Conservation (phyloP, 768 basidiomycete genomes). For the Lentinula detonsa region DNA sequence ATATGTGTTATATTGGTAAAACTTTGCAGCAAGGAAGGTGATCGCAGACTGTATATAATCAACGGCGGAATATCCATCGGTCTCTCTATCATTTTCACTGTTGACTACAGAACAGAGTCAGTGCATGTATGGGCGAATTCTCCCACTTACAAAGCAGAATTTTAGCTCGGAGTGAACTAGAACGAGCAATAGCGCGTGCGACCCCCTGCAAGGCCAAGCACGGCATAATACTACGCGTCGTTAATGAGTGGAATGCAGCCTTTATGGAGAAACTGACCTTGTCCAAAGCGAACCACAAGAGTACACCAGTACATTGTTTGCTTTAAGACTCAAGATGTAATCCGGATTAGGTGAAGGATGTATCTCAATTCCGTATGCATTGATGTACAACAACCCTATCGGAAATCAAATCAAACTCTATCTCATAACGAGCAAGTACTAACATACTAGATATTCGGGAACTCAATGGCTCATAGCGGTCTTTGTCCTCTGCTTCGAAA, state of each 20-base stretch:
- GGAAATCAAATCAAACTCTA: not conserved
- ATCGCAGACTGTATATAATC: constrained; percentile 71
- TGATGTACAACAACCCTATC: constrained; percentile 80
- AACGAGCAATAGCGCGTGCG: constrained; percentile 70
- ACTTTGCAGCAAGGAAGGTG: not conserved
- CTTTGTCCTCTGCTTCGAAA: constrained; percentile 54
- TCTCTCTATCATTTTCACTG: constrained; percentile 84
- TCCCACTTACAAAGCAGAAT: constrained; percentile 68
- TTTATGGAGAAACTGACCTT: constrained; percentile 37
- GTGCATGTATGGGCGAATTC: not conserved
- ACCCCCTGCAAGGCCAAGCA: constrained; percentile 84
- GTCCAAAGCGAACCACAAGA: constrained; percentile 96
- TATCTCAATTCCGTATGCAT: constrained; percentile 89
- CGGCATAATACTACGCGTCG: constrained; percentile 66
- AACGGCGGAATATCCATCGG: constrained; percentile 73
- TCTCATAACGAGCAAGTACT: not conserved
- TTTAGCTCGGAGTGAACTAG: constrained; percentile 67
- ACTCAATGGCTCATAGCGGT: constrained; percentile 46
- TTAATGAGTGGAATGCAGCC: not conserved
- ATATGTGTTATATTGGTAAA: constrained; percentile 7
- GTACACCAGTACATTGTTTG: constrained; percentile 72
- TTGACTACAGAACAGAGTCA: constrained; percentile 38
- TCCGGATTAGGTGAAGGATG: constrained; percentile 83
- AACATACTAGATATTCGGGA: constrained; percentile 60
- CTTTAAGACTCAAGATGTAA: constrained; percentile 56